These are phyloP conservation scores for Alloteropsis semialata DNA, from an alignment of 176 grass and related monocot species.

Conservation along the genomic window DNA sequence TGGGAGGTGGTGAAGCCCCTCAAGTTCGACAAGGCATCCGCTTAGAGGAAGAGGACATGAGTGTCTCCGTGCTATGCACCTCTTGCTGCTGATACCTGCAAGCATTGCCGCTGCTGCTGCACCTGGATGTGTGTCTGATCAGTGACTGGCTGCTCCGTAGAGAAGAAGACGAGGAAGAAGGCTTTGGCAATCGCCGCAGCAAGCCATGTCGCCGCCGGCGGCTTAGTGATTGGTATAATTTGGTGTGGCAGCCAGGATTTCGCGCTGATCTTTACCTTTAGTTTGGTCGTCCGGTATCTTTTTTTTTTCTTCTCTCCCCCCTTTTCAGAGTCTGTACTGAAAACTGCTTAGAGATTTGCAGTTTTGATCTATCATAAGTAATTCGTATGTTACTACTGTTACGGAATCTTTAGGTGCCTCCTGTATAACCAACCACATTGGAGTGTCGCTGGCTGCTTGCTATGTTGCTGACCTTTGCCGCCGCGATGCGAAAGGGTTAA, in stretches of 20 bases:
- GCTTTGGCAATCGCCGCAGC: background rate
- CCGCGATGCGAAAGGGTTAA: too few relatives aligned
- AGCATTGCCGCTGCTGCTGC: conserved; percentile 4
- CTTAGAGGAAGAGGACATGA: background rate
- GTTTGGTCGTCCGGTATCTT: conserved; percentile 5
- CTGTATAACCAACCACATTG: background rate
- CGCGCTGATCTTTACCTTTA: conserved; percentile 20
- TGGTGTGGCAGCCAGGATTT: conserved; percentile 27
- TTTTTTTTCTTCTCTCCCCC: background rate
- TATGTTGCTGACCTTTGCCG: too few relatives aligned
- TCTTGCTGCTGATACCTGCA: conserved; percentile 3
- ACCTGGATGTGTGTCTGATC: conserved; percentile 41
- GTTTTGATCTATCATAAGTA: conserved; percentile 39
- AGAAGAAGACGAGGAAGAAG: conserved; percentile 11
- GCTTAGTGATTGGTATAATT: conserved; percentile 23
- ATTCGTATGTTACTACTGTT: background rate
- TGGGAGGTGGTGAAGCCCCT: conserved; percentile 69
- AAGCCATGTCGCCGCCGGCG: conserved; percentile 2
- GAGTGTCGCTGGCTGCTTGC: too few relatives aligned
- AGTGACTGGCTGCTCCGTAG: conserved; percentile 35
- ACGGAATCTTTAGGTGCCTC: background rate
- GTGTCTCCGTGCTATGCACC: background rate
- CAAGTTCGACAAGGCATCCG: conserved; percentile 48
- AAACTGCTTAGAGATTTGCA: conserved; percentile 31
- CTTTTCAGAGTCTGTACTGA: conserved; percentile 21